phyloP scores from a whole-genome alignment of 495 filamentous ascomycete species.

The Tuber aestivum region DNA sequence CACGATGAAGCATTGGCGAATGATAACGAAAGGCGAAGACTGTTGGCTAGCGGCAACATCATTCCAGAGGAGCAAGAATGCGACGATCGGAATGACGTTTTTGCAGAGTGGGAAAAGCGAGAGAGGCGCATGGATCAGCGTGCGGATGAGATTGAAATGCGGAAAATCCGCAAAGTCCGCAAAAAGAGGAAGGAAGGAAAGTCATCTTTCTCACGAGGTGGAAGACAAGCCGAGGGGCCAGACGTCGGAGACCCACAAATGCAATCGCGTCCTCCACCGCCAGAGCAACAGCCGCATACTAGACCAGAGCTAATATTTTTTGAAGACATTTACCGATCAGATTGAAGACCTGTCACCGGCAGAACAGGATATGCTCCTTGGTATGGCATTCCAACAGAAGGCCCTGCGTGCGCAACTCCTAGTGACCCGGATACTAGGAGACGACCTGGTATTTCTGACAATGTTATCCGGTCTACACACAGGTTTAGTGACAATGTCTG shows the following conservation, averaged over 20 bases:
- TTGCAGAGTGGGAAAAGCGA: conserved; percentile 46
- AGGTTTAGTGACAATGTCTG: conserved; percentile 72
- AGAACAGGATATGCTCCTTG: conserved; percentile 79
- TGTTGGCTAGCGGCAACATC: conserved; percentile 47
- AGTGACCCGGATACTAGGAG: conserved; percentile 88
- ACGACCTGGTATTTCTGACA: conserved; percentile 83
- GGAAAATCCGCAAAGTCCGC: conserved; percentile 47
- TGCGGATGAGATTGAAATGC: conserved; percentile 58
- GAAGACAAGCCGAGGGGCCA: conserved; percentile 9
- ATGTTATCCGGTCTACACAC: conserved; percentile 74
- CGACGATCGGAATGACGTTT: conserved; percentile 46
- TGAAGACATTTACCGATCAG: conserved; percentile 75
- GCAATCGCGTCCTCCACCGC: conserved; percentile 42
- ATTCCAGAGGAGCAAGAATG: conserved; percentile 51
- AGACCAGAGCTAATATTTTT: conserved; percentile 72
- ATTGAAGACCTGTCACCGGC: conserved; percentile 90
- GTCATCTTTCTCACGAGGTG: conserved; percentile 7
- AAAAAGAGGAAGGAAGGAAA: conserved; percentile 23
- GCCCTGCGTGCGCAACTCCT: conserved; percentile 83
- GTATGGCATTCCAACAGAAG: conserved; percentile 83
- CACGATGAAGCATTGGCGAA: conserved; percentile 82
- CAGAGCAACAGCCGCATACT: conserved; percentile 53
- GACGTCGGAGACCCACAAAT: conserved; percentile 6
- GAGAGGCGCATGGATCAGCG: conserved; percentile 44
- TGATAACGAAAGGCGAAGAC: conserved; percentile 60